These are phyloP conservation scores for Termitomyces sp. DNA, from an alignment of 768 basidiomycete species.

Conservation along the genomic window DNA sequence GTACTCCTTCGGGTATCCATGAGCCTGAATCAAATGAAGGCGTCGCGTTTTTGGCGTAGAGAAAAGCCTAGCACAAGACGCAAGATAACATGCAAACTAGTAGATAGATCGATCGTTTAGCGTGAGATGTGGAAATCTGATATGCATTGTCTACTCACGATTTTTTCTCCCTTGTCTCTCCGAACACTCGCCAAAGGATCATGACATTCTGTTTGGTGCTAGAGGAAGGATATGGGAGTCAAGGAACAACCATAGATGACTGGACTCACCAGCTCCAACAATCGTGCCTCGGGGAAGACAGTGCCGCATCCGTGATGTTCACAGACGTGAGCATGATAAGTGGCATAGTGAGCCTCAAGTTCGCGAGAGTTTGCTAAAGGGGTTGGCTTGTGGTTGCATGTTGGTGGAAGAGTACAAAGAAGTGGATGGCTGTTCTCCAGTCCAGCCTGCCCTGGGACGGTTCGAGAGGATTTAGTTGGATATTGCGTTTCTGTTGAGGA, in stretches of 20 bases:
- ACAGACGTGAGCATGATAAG: constrained; percentile 80
- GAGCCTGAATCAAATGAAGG: constrained; percentile 75
- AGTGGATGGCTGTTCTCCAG: constrained; percentile 31
- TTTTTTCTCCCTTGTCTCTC: constrained; percentile 80
- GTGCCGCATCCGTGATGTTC: constrained; percentile 61
- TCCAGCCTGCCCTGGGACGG: constrained; percentile 12
- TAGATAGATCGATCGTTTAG: neutral
- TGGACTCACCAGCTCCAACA: constrained; percentile 71
- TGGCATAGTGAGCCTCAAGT: constrained; percentile 79
- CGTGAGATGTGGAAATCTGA: neutral
- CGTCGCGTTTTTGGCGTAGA: constrained; percentile 69
- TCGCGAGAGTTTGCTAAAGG: constrained; percentile 60
- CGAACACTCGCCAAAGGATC: constrained; percentile 76
- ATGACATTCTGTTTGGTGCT: constrained; percentile 86
- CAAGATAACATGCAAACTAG: constrained; percentile 76
- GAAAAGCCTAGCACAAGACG: constrained; percentile 54
- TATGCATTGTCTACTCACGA: constrained; percentile 42
- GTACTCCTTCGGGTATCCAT: constrained; percentile 83
- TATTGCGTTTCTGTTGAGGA: constrained; percentile 22
- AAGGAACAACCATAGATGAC: neutral
- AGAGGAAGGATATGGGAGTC: constrained; percentile 4
- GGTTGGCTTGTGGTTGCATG: constrained; percentile 66
- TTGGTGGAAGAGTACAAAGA: constrained; percentile 76
- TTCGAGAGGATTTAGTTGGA: constrained; percentile 23
- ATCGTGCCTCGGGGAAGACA: constrained; percentile 79